A percentile compares a stretch with the other conserved stretches of the same genome.
Conservation (phyloP, 2,329 filamentous ascomycete species). For the Aspergillus carbonarius region DNA sequence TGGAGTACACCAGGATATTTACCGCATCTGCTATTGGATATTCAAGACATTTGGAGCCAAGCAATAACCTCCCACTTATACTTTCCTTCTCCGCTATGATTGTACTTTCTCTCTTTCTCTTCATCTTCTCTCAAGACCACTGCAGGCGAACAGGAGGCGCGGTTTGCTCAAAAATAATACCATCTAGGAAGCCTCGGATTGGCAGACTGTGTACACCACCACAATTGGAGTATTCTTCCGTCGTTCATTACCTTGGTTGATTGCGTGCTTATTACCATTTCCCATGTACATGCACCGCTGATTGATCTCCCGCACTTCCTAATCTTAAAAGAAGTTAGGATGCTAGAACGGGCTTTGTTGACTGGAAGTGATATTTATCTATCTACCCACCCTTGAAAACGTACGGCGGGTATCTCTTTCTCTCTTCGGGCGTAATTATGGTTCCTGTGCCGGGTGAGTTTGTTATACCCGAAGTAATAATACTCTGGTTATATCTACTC, state of each 20-base stretch:
- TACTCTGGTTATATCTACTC: not conserved
- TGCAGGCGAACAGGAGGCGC: slow-evolving; percentile 12
- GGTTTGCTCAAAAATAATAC: slow-evolving; percentile 3
- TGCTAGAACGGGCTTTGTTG: not conserved
- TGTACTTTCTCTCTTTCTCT: slow-evolving; percentile 6
- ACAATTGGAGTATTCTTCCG: not conserved
- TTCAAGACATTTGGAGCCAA: not conserved
- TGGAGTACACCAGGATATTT: not conserved
- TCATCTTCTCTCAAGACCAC: slow-evolving; percentile 2
- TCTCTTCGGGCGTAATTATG: not conserved
- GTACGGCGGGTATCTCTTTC: not conserved
- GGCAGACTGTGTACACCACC: slow-evolving; percentile 8
- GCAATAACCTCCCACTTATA: not conserved
- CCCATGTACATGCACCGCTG: not conserved
- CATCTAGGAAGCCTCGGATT: not conserved
- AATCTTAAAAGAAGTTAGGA: not conserved
- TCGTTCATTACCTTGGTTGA: not conserved
- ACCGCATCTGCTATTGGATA: not conserved
- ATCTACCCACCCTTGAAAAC: not conserved
- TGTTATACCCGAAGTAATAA: not conserved
- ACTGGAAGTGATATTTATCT: not conserved
- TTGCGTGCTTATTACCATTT: not conserved
- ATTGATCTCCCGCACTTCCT: not conserved
- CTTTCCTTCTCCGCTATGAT: not conserved
- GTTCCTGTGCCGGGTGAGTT: not conserved